Percentiles rank a stretch among this genome's conserved stretches.
These are phyloP conservation scores for Podospora tetraspora DNA, from an alignment of 495 filamentous ascomycete genomes.

Conservation along the genomic window DNA sequence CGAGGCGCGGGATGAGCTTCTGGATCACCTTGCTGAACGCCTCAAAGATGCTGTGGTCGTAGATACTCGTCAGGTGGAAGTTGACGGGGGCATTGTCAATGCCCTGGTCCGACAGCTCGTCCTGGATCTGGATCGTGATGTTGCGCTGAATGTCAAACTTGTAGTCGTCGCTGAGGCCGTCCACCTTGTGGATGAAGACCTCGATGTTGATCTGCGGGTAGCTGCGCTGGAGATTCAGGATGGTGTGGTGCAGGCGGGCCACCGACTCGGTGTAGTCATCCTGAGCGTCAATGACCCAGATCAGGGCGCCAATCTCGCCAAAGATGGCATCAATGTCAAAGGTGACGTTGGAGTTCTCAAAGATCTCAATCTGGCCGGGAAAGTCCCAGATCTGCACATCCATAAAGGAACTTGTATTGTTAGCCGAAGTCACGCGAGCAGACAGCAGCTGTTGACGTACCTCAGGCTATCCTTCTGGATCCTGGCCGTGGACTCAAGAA, in stretches of 20 bases:
- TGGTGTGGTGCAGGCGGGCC: constrained; percentile 75
- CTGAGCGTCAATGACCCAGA: constrained; percentile 98
- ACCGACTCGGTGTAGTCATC: constrained; percentile 94
- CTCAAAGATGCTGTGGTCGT: constrained; percentile 96
- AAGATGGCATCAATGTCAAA: constrained; percentile 90
- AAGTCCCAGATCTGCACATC: constrained; percentile 98
- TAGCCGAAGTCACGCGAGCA: constrained; percentile 13
- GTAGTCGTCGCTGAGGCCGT: constrained; percentile 91
- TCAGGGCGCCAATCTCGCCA: constrained; percentile 83
- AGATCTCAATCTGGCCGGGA: constrained; percentile 85
- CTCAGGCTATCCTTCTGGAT: constrained; percentile 92
- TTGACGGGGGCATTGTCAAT: constrained; percentile 87
- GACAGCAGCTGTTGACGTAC: constrained; percentile 40
- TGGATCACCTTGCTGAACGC: constrained; percentile 97
- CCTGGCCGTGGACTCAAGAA: constrained; percentile 84
- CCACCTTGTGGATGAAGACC: constrained; percentile 97
- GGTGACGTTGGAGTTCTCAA: constrained; percentile 58
- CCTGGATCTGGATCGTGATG: constrained; percentile 91
- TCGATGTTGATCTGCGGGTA: constrained; percentile 93
- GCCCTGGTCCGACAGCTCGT: constrained; percentile 87
- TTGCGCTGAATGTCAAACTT: constrained; percentile 89
- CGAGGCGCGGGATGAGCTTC: constrained; percentile 88
- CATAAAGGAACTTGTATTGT: constrained; percentile 76
- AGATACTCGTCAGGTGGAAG: constrained; percentile 94
- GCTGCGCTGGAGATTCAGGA: constrained; percentile 75